Conservation (phyloP, 345 rosid genomes). For the Hevea brasiliensis region DNA sequence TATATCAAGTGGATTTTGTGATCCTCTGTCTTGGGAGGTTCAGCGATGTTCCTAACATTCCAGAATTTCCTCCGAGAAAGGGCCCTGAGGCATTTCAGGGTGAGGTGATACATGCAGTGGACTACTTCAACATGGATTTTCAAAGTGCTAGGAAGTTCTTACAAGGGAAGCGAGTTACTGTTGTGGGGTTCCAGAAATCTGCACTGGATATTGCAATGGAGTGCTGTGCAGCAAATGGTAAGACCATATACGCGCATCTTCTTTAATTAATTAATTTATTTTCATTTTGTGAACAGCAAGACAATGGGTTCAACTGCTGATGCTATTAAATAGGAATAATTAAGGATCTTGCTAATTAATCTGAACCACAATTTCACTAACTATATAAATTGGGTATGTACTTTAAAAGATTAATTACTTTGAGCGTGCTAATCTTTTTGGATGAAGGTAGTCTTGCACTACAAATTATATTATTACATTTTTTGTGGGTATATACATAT, state of each 20-base stretch:
- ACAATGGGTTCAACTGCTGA: no score
- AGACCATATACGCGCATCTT: no score
- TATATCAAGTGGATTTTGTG: constrained; percentile 36
- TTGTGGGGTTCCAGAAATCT: constrained; percentile 42
- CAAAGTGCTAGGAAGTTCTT: constrained; percentile 17
- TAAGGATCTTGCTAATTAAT: no score
- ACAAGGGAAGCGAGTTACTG: constrained; percentile 34
- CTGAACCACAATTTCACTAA: no score
- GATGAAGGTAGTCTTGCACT: no score
- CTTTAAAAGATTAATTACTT: no score
- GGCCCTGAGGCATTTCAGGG: constrained; percentile 49
- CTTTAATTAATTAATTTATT: neutral
- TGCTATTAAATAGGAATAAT: no score
- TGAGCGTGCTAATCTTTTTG: no score
- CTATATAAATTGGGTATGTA: no score
- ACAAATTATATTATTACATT: no score
- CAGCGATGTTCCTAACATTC: constrained; percentile 43
- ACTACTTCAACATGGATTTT: constrained; percentile 36
- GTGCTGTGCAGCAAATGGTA: constrained; percentile 39
- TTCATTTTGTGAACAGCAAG: no score
- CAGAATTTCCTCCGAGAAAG: constrained; percentile 34
- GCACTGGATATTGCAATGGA: constrained; percentile 49
- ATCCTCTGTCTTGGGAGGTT: constrained; percentile 40
- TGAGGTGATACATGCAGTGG: constrained; percentile 47
- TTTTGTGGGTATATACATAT: no score